phyloP scores from a whole-genome alignment of 2,329 filamentous ascomycete genomes.

The Biscogniauxia sp. region DNA sequence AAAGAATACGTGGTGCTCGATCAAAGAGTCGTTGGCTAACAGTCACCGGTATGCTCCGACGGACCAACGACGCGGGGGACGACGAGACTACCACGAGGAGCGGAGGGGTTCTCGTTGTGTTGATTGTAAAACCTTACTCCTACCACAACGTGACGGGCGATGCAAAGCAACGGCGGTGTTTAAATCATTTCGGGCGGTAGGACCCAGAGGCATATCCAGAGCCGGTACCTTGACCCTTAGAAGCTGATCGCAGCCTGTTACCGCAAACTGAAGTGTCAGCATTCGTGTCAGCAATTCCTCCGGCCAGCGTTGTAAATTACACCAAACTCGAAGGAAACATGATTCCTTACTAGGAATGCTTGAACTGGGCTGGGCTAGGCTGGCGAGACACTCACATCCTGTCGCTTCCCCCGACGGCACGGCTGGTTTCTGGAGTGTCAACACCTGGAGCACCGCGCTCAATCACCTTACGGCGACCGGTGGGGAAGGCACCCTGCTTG shows the following conservation, averaged over 20 bases:
- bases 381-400: conserved; percentile 87
- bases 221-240: conserved; percentile 56
- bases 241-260: conserved; percentile 84
- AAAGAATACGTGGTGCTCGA: conserved; percentile 25
- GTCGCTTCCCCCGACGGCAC: conserved; percentile 76
- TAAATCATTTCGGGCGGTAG: conserved; percentile 44
- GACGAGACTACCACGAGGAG: conserved; percentile 23
- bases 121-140: conserved; percentile 21
- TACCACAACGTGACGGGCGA: conserved; percentile 24
- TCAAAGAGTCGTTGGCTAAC: conserved; percentile 21
- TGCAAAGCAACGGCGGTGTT: conserved; percentile 20
- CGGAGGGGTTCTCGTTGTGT: conserved; percentile 21
- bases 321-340: conserved; percentile 81
- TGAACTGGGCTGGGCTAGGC: conserved; percentile 50
- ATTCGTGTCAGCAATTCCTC: conserved; percentile 72
- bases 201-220: conserved; percentile 41
- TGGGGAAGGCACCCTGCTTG: conserved; percentile 72
- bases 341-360: conserved; percentile 85
- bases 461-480: conserved; percentile 81
- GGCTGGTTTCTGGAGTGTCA: conserved; percentile 70
- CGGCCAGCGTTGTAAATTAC: conserved; percentile 73
- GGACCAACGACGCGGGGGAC: conserved; percentile 21
- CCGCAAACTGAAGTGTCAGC: conserved; percentile 80
- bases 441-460: conserved; percentile 61
- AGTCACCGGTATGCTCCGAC: conserved; percentile 19